phyloP scores from a whole-genome alignment of 2,329 filamentous ascomycete genomes.

The Trichocomaceae sp. region DNA sequence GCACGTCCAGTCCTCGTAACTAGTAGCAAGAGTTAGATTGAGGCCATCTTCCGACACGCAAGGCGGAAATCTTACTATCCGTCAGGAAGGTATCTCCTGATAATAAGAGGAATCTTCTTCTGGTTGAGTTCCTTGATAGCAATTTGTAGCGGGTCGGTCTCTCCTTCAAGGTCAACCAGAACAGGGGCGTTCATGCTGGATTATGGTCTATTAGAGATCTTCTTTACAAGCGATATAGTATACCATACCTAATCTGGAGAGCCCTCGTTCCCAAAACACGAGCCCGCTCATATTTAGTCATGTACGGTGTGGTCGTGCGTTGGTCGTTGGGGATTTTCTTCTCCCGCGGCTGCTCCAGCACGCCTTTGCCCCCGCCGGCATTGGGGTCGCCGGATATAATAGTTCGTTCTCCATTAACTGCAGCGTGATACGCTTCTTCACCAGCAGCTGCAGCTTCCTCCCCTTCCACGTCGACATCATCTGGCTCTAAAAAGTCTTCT shows the following conservation, averaged over 20 bases:
- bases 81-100: conserved; percentile 91
- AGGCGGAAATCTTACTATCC: conserved; percentile 67
- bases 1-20: conserved; percentile 98
- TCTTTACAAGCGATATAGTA: background rate
- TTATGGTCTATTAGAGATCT: conserved; percentile 11
- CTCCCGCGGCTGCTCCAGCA: conserved; percentile 54
- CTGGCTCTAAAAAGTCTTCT: conserved; percentile 52
- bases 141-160: conserved; percentile 95
- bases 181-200: conserved; percentile 93
- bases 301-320: conserved; percentile 89
- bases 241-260: conserved; percentile 80
- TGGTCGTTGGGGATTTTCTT: conserved; percentile 89
- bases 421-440: conserved; percentile 34
- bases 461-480: conserved; percentile 49
- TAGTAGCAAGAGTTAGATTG: conserved; percentile 30
- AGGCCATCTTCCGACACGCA: conserved; percentile 1
- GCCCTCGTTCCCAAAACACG: conserved; percentile 89
- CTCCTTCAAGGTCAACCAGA: conserved; percentile 90
- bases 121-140: conserved; percentile 95
- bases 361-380: conserved; percentile 45
- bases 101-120: conserved; percentile 97
- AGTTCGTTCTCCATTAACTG: conserved; percentile 35
- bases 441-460: conserved; percentile 36
- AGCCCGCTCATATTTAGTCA: conserved; percentile 98
- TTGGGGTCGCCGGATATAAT: conserved; percentile 48